Base-by-base conservation (phyloP, 2,329 filamentous ascomycete species). In the Monosporascus sp. region DNA sequence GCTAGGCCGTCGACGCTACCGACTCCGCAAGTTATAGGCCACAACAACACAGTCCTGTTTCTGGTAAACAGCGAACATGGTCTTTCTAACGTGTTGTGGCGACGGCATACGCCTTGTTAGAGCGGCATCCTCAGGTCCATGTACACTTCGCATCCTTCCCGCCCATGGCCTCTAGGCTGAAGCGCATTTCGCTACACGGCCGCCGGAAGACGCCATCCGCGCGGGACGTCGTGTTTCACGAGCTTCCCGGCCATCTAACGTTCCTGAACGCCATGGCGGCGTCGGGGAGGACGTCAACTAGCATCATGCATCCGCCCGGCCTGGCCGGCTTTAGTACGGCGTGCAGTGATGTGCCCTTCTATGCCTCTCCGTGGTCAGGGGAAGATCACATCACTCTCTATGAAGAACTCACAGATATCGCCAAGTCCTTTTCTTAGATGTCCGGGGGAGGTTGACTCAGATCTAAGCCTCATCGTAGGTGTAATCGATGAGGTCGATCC, bases 71-170 rank as follows among this genome's bases (percentile, higher is more conserved):
- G 57, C 8, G 65, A 70, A 8, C 62, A 63, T 49, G 71, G 72
- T 27, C 60, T 70, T 8, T 66, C 65, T 9, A 74, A 74, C 46
- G 70, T 72, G 18, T 68, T 50, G 54, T 73, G 14, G 68, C 70
- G 5, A 70, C 71, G 5, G 57, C 60, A n/a, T 62, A 63, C 1
- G 65, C 69, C 0, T 54, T 74, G 6, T 47, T 72, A 3, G 68
- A 71, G 18, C 59, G 64, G 2, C 57, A 70, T 25, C 62, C 69
- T 0, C 54, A 65, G 15, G 57, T 72, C 18, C 56, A 70, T 3
- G 54, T 72, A 1, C 70, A 73, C 50, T 67, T 69, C 50, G 70
- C 62, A 3, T 72, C 70, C 1, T 72, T 70, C 49, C 45, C 60
- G 5, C 51, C 52, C 4, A 45, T 61, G 3, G 49, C 27, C 2